Conservation (phyloP, 306 rosid species). For the Malus fusca region DNA sequence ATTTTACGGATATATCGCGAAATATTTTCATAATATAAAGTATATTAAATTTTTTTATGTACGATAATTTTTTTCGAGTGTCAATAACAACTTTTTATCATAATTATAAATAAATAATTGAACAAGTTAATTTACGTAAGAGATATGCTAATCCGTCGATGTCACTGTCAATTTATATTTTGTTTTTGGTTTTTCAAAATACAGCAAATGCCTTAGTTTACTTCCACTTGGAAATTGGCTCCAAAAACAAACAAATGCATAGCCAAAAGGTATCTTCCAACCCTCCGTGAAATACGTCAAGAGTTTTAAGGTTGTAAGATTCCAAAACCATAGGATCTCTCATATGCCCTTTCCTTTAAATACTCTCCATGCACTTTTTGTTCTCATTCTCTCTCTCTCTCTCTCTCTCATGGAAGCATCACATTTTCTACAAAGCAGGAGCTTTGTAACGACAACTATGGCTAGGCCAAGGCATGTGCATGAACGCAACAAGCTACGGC, state of each 20-base stretch:
- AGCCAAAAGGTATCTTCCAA: slow-evolving; percentile 16
- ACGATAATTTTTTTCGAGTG: no score
- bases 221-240: neutral
- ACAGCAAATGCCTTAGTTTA: neutral
- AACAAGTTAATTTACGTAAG: neutral
- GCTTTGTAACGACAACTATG: slow-evolving; percentile 21
- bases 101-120: neutral
- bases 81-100: no score
- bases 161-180: neutral
- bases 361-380: slow-evolving; percentile 33
- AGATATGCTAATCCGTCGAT: neutral
- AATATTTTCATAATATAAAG: no score
- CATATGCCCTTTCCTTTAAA: slow-evolving; percentile 14
- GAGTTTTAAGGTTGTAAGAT: slow-evolving; percentile 13
- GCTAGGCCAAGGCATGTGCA: slow-evolving; percentile 19
- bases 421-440: slow-evolving; percentile 16
- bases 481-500: slow-evolving; percentile 4
- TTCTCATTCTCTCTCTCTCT: neutral
- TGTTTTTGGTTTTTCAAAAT: neutral
- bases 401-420: slow-evolving; percentile 48
- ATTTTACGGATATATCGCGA: no score
- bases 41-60: no score
- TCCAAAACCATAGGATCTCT: slow-evolving; percentile 31
- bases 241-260: slow-evolving; percentile 7
- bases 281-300: neutral